Evolutionary conservation across 441 rosid species (phyloP).

Genomic region (Corymbia citriodora): DNA sequence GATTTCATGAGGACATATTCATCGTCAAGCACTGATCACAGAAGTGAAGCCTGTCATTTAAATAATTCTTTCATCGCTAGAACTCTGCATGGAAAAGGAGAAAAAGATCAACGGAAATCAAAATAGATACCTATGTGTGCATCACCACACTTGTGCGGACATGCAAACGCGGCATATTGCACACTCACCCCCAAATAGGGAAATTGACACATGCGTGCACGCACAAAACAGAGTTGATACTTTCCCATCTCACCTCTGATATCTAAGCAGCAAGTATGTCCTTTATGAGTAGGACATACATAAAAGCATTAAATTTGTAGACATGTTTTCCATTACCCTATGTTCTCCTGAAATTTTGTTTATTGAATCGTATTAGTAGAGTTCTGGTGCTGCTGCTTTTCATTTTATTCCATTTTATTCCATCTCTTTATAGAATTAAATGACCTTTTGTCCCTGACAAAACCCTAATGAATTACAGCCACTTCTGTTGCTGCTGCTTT

Average conservation of each 20-base stretch:
- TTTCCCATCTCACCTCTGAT: not conserved
- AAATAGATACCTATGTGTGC: not conserved
- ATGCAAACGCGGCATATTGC: not conserved
- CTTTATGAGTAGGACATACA: not conserved
- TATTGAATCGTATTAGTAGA: not conserved
- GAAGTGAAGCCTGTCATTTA: not conserved
- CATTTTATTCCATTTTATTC: not conserved
- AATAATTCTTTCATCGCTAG: slow-evolving; percentile 47
- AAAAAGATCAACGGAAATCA: not conserved
- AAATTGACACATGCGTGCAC: not conserved
- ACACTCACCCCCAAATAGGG: not conserved
- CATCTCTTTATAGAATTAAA: too few species aligned
- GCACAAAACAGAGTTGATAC: not conserved
- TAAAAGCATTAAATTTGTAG: not conserved
- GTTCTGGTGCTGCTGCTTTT: not conserved
- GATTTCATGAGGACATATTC: not conserved
- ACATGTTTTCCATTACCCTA: not conserved
- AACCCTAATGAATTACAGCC: not conserved
- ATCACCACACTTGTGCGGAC: not conserved
- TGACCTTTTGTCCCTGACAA: not conserved
- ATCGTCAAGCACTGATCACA: not conserved
- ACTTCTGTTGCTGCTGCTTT: not conserved
- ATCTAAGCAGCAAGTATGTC: not conserved
- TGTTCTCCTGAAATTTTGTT: not conserved
- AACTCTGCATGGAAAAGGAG: slow-evolving; percentile 41